Evolutionary conservation across 202 grass and related monocot genomes (phyloP), one percentile per base, ranked within the genome.

Genomic region (Dendrocalamus latiflorus): DNA sequence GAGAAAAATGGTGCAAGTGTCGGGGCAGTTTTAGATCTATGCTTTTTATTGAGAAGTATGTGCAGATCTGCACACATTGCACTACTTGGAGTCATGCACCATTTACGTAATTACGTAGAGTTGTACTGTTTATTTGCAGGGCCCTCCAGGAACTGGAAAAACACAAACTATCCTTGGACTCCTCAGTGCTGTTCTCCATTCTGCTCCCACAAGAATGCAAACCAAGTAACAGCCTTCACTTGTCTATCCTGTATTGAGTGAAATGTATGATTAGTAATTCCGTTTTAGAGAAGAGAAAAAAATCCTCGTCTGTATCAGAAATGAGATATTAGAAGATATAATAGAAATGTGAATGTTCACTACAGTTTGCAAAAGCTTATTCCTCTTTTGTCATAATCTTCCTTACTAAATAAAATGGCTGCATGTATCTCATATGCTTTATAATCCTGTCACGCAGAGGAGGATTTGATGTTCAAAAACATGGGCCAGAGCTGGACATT

Each of bases 121-220:
- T 74, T 87, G 17, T 75, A 49, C 30, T 84, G 30, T 37, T 85
- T 77, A 79, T 83, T 64, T 88, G 70, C 74, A 95, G 95, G 95
- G 95, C 42, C 95, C 92, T 74, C 95, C 92, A 77, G 95, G 95
- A 85, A 98, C 95, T 47, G 92, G 95, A 83, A 98, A 98, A 88
- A 98, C 95, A 76, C 95, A 98, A 87, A 98, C 95, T 74, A 98
- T 98, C 65, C 91, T 98, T 64, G 95, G 90, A 88, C 95, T 98
- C 68, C 95, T 98, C 18, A 98, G 92, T 87, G 95, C 95, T 64
- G 89, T 98, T 90, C 92, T 98, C 70, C 95, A 98, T 89, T 98
- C 95, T n/a, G 85, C 91, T 83, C 95, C 42, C 2, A 0, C 43
- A 88, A 98, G 89, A 91, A 84, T 95, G 81, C 87, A 91, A 81